These are phyloP conservation scores for Clausena lansium DNA, from an alignment of 345 rosid species.

Conservation along the genomic window DNA sequence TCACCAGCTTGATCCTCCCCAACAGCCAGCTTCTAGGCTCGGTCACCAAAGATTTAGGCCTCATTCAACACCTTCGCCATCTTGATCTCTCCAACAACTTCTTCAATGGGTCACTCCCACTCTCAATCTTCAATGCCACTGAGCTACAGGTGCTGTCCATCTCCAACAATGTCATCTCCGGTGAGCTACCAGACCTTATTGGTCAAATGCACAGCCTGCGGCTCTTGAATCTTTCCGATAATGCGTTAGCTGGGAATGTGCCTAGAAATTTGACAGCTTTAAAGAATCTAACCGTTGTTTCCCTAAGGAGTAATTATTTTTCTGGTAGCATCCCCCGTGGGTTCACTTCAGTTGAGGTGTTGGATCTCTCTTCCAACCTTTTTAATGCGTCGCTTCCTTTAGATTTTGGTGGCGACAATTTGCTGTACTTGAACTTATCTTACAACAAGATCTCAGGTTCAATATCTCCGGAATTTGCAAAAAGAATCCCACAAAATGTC, in stretches of 20 bases:
- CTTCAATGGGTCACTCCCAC: conserved; percentile 65
- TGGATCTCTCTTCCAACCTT: conserved; percentile 85
- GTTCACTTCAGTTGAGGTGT: conserved; percentile 46
- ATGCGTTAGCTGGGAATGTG: conserved; percentile 63
- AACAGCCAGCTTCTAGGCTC: conserved; percentile 62
- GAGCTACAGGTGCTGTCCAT: conserved; percentile 54
- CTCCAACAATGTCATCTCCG: conserved; percentile 57
- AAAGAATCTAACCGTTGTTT: conserved; percentile 59
- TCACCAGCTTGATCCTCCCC: conserved; percentile 57
- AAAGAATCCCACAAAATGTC: conserved; percentile 48
- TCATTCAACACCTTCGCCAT: conserved; percentile 42
- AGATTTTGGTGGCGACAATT: conserved; percentile 51
- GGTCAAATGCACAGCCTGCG: conserved; percentile 41
- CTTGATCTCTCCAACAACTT: conserved; percentile 69
- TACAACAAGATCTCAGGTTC: conserved; percentile 66
- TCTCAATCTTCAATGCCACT: conserved; percentile 47
- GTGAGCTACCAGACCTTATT: conserved; percentile 52
- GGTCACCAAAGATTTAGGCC: conserved; percentile 46
- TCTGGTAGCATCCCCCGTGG: conserved; percentile 59
- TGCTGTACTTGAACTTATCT: conserved; percentile 68
- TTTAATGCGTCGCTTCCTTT: conserved; percentile 63
- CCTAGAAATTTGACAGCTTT: conserved; percentile 49
- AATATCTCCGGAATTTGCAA: conserved; percentile 56
- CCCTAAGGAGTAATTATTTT: conserved; percentile 59
- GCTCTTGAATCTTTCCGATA: conserved; percentile 71